A percentile compares a stretch with the other conserved stretches of the same genome.
Conservation (phyloP, 1,284 basidiomycete genomes). For the Ganoderma lingzhi region DNA sequence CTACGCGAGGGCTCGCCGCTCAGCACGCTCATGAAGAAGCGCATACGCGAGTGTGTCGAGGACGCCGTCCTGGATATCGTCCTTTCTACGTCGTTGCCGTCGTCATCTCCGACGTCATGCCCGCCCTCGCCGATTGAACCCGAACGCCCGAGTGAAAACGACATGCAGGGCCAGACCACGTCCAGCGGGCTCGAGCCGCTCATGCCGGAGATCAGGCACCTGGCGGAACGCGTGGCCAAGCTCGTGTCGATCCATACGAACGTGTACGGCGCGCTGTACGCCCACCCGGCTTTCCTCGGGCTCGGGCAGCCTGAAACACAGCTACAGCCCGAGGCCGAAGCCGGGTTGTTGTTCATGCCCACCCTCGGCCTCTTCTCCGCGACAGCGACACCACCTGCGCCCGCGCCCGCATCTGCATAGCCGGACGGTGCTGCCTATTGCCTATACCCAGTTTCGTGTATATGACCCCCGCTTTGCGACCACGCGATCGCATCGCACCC, state of each 20-base stretch:
- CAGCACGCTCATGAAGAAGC: slow-evolving; percentile 64
- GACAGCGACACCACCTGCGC: background rate
- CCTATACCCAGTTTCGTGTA: slow-evolving; percentile 19
- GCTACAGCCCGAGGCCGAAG: background rate
- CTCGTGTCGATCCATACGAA: slow-evolving; percentile 77
- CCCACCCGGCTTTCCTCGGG: slow-evolving; percentile 63
- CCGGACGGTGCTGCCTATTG: background rate
- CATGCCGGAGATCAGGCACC: slow-evolving; percentile 68
- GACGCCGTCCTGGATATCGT: slow-evolving; percentile 62
- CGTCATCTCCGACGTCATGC: background rate
- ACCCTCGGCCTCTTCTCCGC: background rate
- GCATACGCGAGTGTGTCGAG: slow-evolving; percentile 71
- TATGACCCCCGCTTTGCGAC: slow-evolving; percentile 6
- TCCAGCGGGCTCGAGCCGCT: slow-evolving; percentile 75
- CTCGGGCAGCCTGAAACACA: background rate
- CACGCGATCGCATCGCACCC: background rate
- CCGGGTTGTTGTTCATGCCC: background rate
- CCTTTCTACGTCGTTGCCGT: slow-evolving; percentile 44
- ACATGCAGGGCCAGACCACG: slow-evolving; percentile 39
- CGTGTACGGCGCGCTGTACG: slow-evolving; percentile 78
- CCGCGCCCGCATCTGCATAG: slow-evolving; percentile 15
- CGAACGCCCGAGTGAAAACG: slow-evolving; percentile 14
- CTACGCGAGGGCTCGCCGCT: slow-evolving; percentile 64
- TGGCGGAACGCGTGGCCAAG: slow-evolving; percentile 74
- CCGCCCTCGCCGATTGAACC: background rate